Conservation (phyloP, 2,329 filamentous ascomycete species). For the Clarireedia sp. region DNA sequence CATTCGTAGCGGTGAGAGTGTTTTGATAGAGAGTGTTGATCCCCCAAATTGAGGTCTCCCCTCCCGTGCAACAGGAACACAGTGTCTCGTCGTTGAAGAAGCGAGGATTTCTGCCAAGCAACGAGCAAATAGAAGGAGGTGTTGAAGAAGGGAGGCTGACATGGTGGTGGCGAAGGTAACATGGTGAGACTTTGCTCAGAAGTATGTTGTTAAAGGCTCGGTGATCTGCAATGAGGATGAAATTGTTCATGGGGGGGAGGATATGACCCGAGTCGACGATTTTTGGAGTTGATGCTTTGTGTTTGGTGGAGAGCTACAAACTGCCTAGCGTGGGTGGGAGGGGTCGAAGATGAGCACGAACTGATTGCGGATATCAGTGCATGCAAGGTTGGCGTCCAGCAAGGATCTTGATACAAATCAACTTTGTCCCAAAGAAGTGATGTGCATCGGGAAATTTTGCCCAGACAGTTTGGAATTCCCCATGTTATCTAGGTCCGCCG, state of each 20-base stretch:
- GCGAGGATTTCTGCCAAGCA: neutral
- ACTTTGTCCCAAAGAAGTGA: constrained; percentile 8
- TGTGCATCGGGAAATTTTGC: constrained; percentile 8
- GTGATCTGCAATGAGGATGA: too few species aligned
- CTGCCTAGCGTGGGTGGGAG: too few species aligned
- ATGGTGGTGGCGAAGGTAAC: neutral
- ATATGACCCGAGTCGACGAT: too few species aligned
- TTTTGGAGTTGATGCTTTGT: too few species aligned
- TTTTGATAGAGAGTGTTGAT: neutral
- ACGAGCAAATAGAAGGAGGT: neutral
- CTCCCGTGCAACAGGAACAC: too few species aligned
- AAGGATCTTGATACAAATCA: constrained; percentile 6
- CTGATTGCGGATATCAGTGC: neutral
- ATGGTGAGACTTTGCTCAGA: neutral
- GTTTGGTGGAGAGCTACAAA: too few species aligned
- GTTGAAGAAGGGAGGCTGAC: neutral
- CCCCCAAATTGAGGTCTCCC: too few species aligned
- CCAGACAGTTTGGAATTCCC: neutral
- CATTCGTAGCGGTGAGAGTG: constrained; percentile 2
- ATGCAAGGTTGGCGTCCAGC: neutral
- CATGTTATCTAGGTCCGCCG: too few species aligned
- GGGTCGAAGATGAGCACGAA: neutral
- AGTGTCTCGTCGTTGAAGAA: too few species aligned
- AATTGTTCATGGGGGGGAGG: too few species aligned
- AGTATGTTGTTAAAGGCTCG: too few species aligned